phyloP scores from a whole-genome alignment of 2,329 filamentous ascomycete species.

The Neopestalotiopsis rosae region DNA sequence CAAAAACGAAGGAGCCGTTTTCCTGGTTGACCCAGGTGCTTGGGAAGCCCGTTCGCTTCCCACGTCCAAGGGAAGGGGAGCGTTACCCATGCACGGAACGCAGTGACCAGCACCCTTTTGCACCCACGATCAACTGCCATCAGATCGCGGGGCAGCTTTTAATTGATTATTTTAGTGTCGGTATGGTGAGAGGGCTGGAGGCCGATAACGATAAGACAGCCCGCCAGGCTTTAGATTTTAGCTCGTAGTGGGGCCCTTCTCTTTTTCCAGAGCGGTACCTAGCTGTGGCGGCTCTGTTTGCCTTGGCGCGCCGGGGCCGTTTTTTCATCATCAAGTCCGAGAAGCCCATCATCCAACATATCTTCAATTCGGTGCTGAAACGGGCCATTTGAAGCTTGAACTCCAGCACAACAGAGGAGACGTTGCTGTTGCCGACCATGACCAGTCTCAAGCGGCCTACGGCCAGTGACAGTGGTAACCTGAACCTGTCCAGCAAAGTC shows the following conservation, averaged over 20 bases:
- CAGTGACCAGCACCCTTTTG: neutral
- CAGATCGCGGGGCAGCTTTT: constrained; percentile 11
- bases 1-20: neutral
- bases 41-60: neutral
- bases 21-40: constrained; percentile 5
- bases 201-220: constrained; percentile 19
- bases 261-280: neutral
- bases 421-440: constrained; percentile 49
- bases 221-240: neutral
- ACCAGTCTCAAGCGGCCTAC: constrained; percentile 68
- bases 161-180: neutral
- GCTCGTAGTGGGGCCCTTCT: neutral
- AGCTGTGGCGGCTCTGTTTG: neutral
- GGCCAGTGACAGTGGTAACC: constrained; percentile 58
- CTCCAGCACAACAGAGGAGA: neutral
- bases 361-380: neutral
- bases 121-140: neutral
- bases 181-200: neutral
- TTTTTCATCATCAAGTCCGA: constrained; percentile 12
- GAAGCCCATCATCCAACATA: neutral
- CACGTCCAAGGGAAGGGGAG: neutral
- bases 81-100: constrained; percentile 11
- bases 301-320: constrained; percentile 14
- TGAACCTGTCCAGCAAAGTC: constrained; percentile 91
- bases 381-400: neutral